These are phyloP conservation scores for Helminthosporium solani DNA, from an alignment of 2,329 filamentous ascomycete genomes.

Conservation along the genomic window DNA sequence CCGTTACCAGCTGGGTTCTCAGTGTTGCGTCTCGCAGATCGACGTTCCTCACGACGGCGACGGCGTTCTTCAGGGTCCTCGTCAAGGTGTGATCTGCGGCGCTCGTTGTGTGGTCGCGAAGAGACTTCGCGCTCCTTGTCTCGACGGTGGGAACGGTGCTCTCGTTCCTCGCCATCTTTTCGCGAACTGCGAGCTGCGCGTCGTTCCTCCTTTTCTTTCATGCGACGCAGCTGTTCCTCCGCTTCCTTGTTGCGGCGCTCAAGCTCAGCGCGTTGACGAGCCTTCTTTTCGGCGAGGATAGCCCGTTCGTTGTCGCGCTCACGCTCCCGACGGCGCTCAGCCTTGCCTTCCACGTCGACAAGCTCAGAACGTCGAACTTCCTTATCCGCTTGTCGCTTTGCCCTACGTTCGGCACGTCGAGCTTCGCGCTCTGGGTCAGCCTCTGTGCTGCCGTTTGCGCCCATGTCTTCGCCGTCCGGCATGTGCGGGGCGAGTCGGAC, in stretches of 20 bases:
- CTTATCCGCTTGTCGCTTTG: slow-evolving; percentile 40
- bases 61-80: slow-evolving; percentile 41
- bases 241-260: slow-evolving; percentile 41
- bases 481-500: slow-evolving; percentile 28
- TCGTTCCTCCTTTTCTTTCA: slow-evolving; percentile 43
- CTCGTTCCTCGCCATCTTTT: slow-evolving; percentile 34
- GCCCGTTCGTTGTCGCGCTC: slow-evolving; percentile 38
- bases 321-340: slow-evolving; percentile 41
- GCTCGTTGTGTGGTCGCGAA: slow-evolving; percentile 35
- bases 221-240: slow-evolving; percentile 41
- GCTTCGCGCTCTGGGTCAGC: slow-evolving; percentile 41
- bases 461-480: slow-evolving; percentile 21
- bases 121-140: slow-evolving; percentile 32
- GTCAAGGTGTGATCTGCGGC: slow-evolving; percentile 39
- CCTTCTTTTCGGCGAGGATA: slow-evolving; percentile 40
- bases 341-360: slow-evolving; percentile 40
- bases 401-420: slow-evolving; percentile 37
- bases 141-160: slow-evolving; percentile 39
- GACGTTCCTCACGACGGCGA: slow-evolving; percentile 48
- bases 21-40: slow-evolving; percentile 41
- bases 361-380: slow-evolving; percentile 32
- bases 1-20: slow-evolving; percentile 36
- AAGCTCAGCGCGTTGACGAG: slow-evolving; percentile 40
- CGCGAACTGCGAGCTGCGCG: slow-evolving; percentile 36
- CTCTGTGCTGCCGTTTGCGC: slow-evolving; percentile 32